Evolutionary conservation across 345 rosid species (phyloP), one percentile per base, ranked within the genome.

Genomic region (Erodium maritimum): DNA sequence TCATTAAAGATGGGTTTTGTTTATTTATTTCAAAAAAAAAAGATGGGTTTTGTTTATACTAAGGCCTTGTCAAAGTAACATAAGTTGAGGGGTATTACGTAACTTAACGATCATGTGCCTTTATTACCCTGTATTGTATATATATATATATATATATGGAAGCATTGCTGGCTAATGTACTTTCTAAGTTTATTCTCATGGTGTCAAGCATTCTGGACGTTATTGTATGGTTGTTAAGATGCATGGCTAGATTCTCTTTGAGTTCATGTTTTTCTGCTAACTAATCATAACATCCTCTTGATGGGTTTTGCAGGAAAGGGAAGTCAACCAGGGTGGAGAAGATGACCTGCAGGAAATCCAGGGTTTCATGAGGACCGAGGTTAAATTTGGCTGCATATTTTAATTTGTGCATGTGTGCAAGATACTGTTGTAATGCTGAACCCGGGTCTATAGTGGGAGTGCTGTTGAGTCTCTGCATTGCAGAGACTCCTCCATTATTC

Each of bases 271-370:
- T 13, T 4, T 50, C 17, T 20, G 5, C 7, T 19, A 50, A n/a
- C 33, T 57, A 55, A 56, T 20, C 20, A 4, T n/a, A n/a, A n/a
- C n/a, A n/a, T 19, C 18, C 10, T 8, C 25, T 5, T 59, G 57
- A 48, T 69, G 62, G 48, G 55, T 62, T 69, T 74, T 77, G 75
- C 89, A 87, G 95, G 64, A 45, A 84, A 80, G 74, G 69, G 73
- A 53, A 61, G 67, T 45, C 82, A 69, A 19, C 80, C 55, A 55
- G 91, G 79, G 67, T 79, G 89, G 73, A 84, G 70, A 69, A 80
- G 91, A 63, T 87, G 71, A 79, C 20, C 9, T 29, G 37, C 9
- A 19, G 23, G 23, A 46, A 46, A 23, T 18, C 5, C 24, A 9
- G 50, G 23, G 29, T 58, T 66, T 50, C 17, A 21, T 23, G 58